phyloP scores from a whole-genome alignment of 2,329 filamentous ascomycete genomes.

The Sporothrix pseudoabietina region DNA sequence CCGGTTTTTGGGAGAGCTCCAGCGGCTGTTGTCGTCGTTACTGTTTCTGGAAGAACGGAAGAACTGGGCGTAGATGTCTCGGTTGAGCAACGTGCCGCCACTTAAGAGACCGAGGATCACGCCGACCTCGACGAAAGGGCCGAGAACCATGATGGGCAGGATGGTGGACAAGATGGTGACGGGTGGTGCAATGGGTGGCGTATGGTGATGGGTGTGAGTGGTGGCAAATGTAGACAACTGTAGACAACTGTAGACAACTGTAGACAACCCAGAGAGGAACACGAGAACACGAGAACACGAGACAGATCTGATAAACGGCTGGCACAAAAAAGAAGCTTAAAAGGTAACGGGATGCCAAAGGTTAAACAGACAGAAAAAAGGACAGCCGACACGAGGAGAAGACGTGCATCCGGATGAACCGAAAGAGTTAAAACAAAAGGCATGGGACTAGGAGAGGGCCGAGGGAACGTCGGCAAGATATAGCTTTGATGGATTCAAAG shows the following conservation, averaged over 20 bases:
- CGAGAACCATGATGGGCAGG: constrained; percentile 45
- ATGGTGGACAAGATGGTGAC: neutral
- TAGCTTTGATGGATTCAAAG: neutral
- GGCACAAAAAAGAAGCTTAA: neutral
- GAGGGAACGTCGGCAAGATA: neutral
- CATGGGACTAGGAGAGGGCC: neutral
- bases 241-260: neutral
- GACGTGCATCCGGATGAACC: neutral
- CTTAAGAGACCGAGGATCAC: constrained; percentile 62
- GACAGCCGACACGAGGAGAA: neutral
- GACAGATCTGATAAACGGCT: neutral
- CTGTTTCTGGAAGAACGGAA: constrained; percentile 8
- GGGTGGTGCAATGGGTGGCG: neutral
- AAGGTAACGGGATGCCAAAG: neutral
- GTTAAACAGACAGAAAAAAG: neutral
- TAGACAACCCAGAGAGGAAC: neutral
- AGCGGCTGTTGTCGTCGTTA: constrained; percentile 33
- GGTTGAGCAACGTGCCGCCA: constrained; percentile 64
- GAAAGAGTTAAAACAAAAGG: neutral
- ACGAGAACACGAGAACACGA: neutral
- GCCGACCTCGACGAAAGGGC: constrained; percentile 62
- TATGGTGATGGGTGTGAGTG: neutral
- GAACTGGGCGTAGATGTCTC: constrained; percentile 42
- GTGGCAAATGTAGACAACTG: no score
- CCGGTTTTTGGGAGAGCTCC: constrained; percentile 33